A percentile compares a stretch with the other conserved stretches of the same genome.
Evolutionary conservation across 163 green algal genomes (phyloP).

Genomic region (Scenedesmus sp.): DNA sequence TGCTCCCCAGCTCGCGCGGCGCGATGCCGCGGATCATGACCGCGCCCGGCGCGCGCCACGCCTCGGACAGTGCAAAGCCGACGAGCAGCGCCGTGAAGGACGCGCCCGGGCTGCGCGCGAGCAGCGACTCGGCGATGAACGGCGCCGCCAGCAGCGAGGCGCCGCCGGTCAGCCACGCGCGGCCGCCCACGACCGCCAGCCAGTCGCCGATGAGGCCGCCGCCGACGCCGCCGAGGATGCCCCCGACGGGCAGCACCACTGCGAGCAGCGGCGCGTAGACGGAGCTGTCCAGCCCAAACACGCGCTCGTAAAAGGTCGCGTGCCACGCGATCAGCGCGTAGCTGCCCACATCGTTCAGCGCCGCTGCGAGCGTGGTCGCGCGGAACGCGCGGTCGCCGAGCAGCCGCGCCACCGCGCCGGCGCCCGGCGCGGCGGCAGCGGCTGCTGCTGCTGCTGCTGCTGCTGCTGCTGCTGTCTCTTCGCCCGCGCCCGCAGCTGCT

Average conservation of each 20-base stretch:
- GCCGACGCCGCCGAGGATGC: slow-evolving; percentile 86
- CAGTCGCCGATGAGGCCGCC: slow-evolving; percentile 82
- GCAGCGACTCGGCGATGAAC: slow-evolving; percentile 74
- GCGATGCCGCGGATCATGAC: slow-evolving; percentile 85
- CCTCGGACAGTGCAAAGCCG: slow-evolving; percentile 84
- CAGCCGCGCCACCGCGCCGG: slow-evolving; percentile 23
- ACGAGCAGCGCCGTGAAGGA: slow-evolving; percentile 81
- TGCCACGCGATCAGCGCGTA: slow-evolving; percentile 92
- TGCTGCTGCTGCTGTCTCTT: slow-evolving; percentile 8
- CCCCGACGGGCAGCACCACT: slow-evolving; percentile 82
- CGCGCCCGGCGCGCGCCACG: slow-evolving; percentile 84
- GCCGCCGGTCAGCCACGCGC: slow-evolving; percentile 76
- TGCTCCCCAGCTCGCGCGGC: slow-evolving; percentile 75
- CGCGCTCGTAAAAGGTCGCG: slow-evolving; percentile 84
- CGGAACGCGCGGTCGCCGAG: slow-evolving; percentile 57
- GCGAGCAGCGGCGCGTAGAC: slow-evolving; percentile 88
- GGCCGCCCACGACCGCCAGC: slow-evolving; percentile 64
- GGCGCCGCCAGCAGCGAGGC: slow-evolving; percentile 73
- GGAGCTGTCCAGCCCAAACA: slow-evolving; percentile 71
- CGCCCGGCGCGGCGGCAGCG: not conserved
- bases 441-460: slow-evolving; percentile 3
- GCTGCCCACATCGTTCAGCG: slow-evolving; percentile 88
- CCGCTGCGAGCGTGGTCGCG: slow-evolving; percentile 74
- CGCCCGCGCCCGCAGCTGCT: not conserved
- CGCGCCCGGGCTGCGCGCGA: slow-evolving; percentile 60